These are phyloP conservation scores for Elsinoe fawcettii DNA, from an alignment of 2,329 filamentous ascomycete species.

Conservation along the genomic window DNA sequence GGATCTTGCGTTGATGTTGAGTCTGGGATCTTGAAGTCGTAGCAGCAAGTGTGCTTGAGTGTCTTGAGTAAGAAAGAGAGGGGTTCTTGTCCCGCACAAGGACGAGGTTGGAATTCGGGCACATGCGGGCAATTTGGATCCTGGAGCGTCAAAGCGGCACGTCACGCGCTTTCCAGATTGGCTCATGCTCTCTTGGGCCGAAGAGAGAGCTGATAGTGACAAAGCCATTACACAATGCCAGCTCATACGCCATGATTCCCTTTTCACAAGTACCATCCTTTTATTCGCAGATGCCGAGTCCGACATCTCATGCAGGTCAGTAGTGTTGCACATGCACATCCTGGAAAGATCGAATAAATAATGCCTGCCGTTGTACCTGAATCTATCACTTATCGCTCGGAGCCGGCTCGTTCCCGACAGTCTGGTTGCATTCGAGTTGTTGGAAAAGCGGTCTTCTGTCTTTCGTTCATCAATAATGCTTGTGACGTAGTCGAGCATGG, in stretches of 20 bases:
- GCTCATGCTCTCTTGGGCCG: background rate
- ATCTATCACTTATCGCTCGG: background rate
- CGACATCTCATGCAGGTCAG: too few species aligned
- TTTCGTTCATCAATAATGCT: background rate
- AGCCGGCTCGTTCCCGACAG: background rate
- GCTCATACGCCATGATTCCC: background rate
- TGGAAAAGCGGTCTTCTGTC: too few species aligned
- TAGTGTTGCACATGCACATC: too few species aligned
- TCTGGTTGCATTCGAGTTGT: background rate
- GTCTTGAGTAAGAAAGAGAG: background rate
- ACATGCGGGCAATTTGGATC: slow-evolving; percentile 7
- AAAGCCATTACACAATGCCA: background rate
- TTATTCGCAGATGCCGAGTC: too few species aligned
- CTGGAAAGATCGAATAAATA: background rate
- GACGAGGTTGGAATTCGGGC: slow-evolving; percentile 7
- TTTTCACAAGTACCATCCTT: background rate
- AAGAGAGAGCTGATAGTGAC: background rate
- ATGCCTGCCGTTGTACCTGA: background rate
- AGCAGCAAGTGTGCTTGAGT: background rate
- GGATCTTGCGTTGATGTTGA: background rate
- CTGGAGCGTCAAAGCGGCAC: slow-evolving; percentile 2
- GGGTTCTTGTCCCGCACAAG: background rate
- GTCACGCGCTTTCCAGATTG: slow-evolving; percentile 11
- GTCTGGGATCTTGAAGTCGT: background rate
- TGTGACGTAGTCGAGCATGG: too few species aligned